phyloP scores from a whole-genome alignment of 805 yeast genomes.

The Debaryomyces prosopidis region DNA sequence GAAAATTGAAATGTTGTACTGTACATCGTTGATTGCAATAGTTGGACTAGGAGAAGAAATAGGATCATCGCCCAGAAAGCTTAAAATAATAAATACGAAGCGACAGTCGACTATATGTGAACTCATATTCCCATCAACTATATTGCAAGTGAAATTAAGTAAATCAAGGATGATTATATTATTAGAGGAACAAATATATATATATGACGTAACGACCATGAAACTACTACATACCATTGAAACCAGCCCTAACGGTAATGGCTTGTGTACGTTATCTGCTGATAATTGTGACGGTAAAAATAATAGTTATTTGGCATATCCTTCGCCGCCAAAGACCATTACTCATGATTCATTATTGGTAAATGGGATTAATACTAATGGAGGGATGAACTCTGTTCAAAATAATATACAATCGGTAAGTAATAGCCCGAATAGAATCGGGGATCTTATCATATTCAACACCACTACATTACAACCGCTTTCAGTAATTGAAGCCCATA shows the following conservation, averaged over 20 bases:
- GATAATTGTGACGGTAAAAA: slow-evolving; percentile 31
- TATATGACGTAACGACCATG: slow-evolving; percentile 43
- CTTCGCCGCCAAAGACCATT: slow-evolving; percentile 67
- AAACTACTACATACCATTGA: slow-evolving; percentile 44
- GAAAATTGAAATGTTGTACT: slow-evolving; percentile 85
- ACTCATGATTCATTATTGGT: slow-evolving; percentile 43
- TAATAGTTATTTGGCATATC: slow-evolving; percentile 64
- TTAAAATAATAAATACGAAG: slow-evolving; percentile 82
- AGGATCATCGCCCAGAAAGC: slow-evolving; percentile 72
- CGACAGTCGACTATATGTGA: slow-evolving; percentile 50
- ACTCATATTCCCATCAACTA: slow-evolving; percentile 41
- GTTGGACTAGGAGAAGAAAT: slow-evolving; percentile 78
- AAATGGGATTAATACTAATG: slow-evolving; percentile 40
- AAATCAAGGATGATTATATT: slow-evolving; percentile 33
- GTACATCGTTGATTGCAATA: slow-evolving; percentile 82
- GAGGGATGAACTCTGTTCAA: slow-evolving; percentile 39
- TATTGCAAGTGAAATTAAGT: slow-evolving; percentile 40
- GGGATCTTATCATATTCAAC: slow-evolving; percentile 80
- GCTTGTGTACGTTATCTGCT: slow-evolving; percentile 61
- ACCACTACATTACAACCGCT: slow-evolving; percentile 71
- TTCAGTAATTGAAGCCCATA: slow-evolving; percentile 85
- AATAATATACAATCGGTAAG: slow-evolving; percentile 42
- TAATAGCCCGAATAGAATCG: slow-evolving; percentile 49
- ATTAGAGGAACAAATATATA: slow-evolving; percentile 44
- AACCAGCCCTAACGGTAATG: slow-evolving; percentile 45